A percentile compares a stretch with the other conserved stretches of the same genome.
Evolutionary conservation across 1,139 yeast species (phyloP).

Genomic region (Kodamaea anthophila): DNA sequence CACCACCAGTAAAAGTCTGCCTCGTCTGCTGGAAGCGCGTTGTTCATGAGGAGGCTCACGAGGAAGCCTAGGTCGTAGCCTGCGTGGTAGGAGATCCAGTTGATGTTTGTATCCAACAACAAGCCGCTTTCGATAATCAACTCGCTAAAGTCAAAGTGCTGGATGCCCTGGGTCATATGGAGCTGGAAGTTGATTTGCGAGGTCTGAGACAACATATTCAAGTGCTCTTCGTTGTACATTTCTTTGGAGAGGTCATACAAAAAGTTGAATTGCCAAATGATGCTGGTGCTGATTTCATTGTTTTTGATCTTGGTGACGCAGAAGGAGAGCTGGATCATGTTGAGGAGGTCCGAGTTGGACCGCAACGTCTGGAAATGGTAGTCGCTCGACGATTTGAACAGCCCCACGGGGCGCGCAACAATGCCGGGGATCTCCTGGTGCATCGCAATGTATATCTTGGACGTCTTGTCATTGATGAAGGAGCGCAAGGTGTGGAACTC

Average conservation of each 20-base stretch:
- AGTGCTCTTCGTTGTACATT: conserved; percentile 78
- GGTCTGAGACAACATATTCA: conserved; percentile 61
- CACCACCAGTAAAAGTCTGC: conserved; percentile 74
- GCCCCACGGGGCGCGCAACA: conserved; percentile 94
- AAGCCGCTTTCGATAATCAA: conserved; percentile 81
- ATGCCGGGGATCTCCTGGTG: conserved; percentile 96
- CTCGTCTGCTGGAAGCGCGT: conserved; percentile 74
- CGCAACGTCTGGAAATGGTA: conserved; percentile 95
- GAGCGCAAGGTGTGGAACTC: conserved; percentile 74
- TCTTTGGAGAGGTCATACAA: conserved; percentile 68
- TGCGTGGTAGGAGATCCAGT: conserved; percentile 90
- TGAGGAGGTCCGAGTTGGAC: conserved; percentile 80
- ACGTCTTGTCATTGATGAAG: conserved; percentile 58
- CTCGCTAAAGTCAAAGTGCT: conserved; percentile 76
- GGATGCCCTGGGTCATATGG: conserved; percentile 76
- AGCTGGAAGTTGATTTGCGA: conserved; percentile 79
- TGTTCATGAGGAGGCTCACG: conserved; percentile 68
- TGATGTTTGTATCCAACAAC: conserved; percentile 61
- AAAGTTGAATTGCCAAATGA: conserved; percentile 94
- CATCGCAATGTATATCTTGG: conserved; percentile 55
- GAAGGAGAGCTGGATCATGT: conserved; percentile 81
- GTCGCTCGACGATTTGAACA: conserved; percentile 82
- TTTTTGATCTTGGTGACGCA: conserved; percentile 78
- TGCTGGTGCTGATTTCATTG: conserved; percentile 57
- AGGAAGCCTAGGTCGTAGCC: conserved; percentile 95